phyloP scores from a whole-genome alignment of 2,329 filamentous ascomycete species.

The Colletotrichum filicis region DNA sequence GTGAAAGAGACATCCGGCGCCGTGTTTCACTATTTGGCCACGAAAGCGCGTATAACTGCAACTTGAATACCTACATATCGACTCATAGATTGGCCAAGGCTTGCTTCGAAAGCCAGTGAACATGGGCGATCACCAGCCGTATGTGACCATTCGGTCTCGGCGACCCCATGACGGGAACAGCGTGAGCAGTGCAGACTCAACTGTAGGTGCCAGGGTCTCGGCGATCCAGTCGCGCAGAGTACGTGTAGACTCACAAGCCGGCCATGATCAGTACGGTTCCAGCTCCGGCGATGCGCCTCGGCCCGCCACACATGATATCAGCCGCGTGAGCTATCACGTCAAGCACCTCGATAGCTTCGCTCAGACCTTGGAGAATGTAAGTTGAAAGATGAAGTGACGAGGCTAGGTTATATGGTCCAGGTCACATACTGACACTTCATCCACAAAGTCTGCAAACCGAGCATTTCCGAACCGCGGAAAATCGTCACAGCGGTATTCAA shows the following conservation, averaged over 20 bases:
- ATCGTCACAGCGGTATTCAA: constrained; percentile 64
- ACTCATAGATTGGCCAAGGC: background rate
- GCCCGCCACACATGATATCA: constrained; percentile 65
- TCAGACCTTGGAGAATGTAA: constrained; percentile 63
- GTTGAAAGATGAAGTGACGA: constrained; percentile 38
- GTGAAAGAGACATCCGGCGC: background rate
- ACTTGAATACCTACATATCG: background rate
- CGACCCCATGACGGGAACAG: constrained; percentile 57
- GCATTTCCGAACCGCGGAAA: constrained; percentile 67
- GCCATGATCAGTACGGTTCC: constrained; percentile 55
- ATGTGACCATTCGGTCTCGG: constrained; percentile 64
- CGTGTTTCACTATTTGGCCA: background rate
- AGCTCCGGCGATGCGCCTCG: constrained; percentile 51
- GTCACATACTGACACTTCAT: constrained; percentile 46
- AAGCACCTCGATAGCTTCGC: constrained; percentile 67
- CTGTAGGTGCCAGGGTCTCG: constrained; percentile 52
- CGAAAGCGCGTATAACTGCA: background rate
- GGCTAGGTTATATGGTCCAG: background rate
- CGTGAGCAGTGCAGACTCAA: constrained; percentile 59
- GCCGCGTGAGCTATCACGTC: constrained; percentile 67
- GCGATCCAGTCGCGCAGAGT: constrained; percentile 24
- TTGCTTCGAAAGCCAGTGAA: background rate
- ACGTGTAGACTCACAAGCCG: constrained; percentile 27
- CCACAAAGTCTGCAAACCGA: constrained; percentile 65
- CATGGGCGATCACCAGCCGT: constrained; percentile 50